phyloP scores from a whole-genome alignment of 2,329 filamentous ascomycete species.

The Botryotinia globosa region DNA sequence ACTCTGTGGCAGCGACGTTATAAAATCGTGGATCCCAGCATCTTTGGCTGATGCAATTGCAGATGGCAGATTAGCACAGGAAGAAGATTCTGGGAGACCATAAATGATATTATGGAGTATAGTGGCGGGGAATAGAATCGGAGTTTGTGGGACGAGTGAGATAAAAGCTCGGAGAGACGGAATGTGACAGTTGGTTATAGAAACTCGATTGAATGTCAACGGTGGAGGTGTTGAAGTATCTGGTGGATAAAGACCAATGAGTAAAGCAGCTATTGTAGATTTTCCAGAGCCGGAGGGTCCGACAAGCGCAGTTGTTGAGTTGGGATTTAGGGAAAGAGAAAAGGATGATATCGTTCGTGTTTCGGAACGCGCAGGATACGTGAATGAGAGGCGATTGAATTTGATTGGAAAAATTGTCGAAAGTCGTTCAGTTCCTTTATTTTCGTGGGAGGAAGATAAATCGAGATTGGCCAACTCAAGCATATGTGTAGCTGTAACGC shows the following conservation, averaged over 20 bases:
- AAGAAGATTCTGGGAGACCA: conserved; percentile 58
- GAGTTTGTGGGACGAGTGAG: conserved; percentile 66
- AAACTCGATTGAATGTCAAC: conserved; percentile 53
- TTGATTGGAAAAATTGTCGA: conserved; percentile 45
- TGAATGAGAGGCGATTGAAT: conserved; percentile 64
- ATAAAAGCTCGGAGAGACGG: conserved; percentile 58
- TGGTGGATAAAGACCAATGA: conserved; percentile 67
- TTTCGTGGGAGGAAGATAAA: conserved; percentile 28
- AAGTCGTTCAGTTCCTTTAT: conserved; percentile 49
- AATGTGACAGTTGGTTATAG: conserved; percentile 59
- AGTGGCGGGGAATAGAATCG: conserved; percentile 73
- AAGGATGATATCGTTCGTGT: conserved; percentile 59
- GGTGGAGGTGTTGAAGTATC: conserved; percentile 4
- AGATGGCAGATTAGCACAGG: conserved; percentile 46
- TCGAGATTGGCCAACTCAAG: conserved; percentile 67
- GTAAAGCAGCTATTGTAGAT: conserved; percentile 73
- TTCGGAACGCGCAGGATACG: conserved; percentile 60
- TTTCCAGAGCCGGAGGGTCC: conserved; percentile 89
- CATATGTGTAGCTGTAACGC: conserved; percentile 69
- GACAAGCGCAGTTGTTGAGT: conserved; percentile 73
- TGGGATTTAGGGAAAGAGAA: conserved; percentile 60
- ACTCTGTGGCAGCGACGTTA: conserved; percentile 65
- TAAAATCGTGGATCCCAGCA: conserved; percentile 73
- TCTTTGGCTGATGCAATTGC: conserved; percentile 53
- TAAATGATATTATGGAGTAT: conserved; percentile 82